Percentiles rank a stretch among this genome's conserved stretches.
phyloP scores from a whole-genome alignment of 2,329 filamentous ascomycete genomes.

The Colletotrichum sp. region DNA sequence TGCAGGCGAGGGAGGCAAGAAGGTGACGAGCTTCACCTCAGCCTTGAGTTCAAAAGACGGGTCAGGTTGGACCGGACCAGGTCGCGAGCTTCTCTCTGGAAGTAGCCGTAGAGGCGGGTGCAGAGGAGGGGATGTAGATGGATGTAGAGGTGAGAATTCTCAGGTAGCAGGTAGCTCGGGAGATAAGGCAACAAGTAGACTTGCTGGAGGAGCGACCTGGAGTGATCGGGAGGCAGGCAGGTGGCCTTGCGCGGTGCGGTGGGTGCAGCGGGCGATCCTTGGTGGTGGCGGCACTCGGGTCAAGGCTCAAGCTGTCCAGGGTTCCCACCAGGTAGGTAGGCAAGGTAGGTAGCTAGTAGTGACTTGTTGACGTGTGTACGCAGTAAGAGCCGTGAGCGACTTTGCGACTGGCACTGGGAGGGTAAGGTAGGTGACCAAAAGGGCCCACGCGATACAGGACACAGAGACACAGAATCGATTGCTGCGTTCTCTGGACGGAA shows the following conservation, averaged over 20 bases:
- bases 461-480: background rate
- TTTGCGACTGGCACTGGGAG: background rate
- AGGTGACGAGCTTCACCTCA: background rate
- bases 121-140: background rate
- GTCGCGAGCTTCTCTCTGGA: background rate
- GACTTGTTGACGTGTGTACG: background rate
- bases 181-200: background rate
- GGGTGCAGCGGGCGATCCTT: conserved; percentile 14
- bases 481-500: background rate
- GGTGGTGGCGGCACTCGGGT: conserved; percentile 3
- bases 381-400: background rate
- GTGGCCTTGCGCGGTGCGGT: conserved; percentile 3
- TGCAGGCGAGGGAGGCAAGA: background rate
- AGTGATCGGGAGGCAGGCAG: background rate
- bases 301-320: background rate
- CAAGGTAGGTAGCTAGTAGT: background rate
- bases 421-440: background rate
- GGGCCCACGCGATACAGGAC: background rate
- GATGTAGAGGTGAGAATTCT: background rate
- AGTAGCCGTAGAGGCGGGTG: background rate
- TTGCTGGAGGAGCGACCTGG: background rate
- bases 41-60: background rate
- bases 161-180: background rate
- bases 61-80: background rate
- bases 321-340: background rate